Conservation (phyloP, 164 flowering plant species). For the Macadamia integrifolia region DNA sequence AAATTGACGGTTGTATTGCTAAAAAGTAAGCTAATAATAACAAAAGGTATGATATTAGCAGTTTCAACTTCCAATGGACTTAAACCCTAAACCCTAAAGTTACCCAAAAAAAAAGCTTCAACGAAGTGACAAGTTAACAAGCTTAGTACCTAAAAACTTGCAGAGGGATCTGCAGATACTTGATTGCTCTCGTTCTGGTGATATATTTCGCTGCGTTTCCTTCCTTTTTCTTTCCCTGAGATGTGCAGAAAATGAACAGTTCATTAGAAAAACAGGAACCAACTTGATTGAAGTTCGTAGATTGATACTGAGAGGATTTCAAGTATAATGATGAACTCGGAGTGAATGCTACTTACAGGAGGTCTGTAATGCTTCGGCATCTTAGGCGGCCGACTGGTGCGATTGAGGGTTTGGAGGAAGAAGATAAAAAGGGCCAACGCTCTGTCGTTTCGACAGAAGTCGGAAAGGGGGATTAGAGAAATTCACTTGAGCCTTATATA, state of each 20-base stretch:
- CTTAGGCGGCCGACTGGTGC: not conserved
- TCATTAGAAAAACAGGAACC: not conserved
- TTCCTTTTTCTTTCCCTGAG: conserved; percentile 92
- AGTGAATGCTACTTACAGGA: conserved; percentile 30
- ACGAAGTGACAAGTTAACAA: not conserved
- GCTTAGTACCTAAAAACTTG: conserved; percentile 57
- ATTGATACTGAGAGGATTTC: not conserved
- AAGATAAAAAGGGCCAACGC: too few relatives aligned
- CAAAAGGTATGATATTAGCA: too few relatives aligned
- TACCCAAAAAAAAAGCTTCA: not conserved
- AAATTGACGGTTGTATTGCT: too few relatives aligned
- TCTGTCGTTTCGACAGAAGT: too few relatives aligned
- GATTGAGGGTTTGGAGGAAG: too few relatives aligned
- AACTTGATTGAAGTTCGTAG: not conserved
- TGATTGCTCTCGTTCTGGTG: conserved; percentile 72
- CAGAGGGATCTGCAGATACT: conserved; percentile 56
- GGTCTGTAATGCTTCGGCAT: conserved; percentile 90
- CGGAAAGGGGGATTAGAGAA: too few relatives aligned
- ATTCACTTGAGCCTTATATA: too few relatives aligned
- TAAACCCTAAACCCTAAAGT: not conserved
- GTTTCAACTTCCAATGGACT: not conserved
- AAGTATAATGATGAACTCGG: not conserved
- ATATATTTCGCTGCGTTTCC: conserved; percentile 82
- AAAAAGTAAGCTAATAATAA: too few relatives aligned
- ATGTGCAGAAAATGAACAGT: not conserved